Conservation (phyloP, 179 eudicot species). For the Beta macrorhiza region DNA sequence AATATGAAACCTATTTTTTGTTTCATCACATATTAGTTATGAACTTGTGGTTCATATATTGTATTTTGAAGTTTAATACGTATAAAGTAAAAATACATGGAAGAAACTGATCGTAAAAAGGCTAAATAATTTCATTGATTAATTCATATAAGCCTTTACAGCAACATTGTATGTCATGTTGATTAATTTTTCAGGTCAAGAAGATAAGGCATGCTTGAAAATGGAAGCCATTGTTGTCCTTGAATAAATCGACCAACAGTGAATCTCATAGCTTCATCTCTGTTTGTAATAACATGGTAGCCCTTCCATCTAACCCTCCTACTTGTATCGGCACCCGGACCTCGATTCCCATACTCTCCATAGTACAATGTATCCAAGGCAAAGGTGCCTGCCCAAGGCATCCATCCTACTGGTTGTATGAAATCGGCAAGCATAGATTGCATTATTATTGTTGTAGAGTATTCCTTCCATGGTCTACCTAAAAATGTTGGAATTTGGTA, state of each 20-base stretch:
- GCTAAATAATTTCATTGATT: background rate
- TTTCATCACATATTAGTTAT: no score
- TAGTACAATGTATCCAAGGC: conserved; percentile 35
- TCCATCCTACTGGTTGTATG: conserved; percentile 61
- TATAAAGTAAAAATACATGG: no score
- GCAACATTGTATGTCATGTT: background rate
- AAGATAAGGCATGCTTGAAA: conserved; percentile 36
- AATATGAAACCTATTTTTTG: no score
- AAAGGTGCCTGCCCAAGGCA: conserved; percentile 48
- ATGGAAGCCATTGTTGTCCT: conserved; percentile 44
- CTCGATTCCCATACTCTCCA: conserved; percentile 54
- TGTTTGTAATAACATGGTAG: conserved; percentile 33
- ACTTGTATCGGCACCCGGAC: conserved; percentile 44
- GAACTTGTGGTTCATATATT: no score
- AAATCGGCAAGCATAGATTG: conserved; percentile 55
- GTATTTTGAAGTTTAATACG: no score
- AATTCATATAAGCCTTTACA: background rate
- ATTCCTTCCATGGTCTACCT: conserved; percentile 76
- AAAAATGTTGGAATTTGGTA: conserved; percentile 40
- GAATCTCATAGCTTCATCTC: conserved; percentile 36
- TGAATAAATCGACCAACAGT: conserved; percentile 41
- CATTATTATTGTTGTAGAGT: conserved; percentile 54
- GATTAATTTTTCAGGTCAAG: conserved; percentile 33
- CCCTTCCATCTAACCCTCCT: conserved; percentile 49
- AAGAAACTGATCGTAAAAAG: background rate